Evolutionary conservation across 23 red algal genomes (phyloP).

Genomic region (Gracilariopsis chorda): DNA sequence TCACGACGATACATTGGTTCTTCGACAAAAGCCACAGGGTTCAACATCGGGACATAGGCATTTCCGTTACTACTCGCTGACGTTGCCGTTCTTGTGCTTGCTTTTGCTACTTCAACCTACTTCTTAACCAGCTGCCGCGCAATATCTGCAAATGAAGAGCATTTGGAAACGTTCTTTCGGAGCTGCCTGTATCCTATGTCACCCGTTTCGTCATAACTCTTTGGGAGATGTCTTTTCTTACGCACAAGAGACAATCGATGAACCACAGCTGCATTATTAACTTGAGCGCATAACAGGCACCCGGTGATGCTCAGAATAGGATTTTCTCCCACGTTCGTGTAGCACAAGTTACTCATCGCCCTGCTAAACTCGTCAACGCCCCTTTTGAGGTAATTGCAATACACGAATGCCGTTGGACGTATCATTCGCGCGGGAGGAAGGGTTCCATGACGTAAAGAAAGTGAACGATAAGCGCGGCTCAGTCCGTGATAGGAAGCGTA

Average conservation of each 20-base stretch:
- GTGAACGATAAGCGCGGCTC: background rate
- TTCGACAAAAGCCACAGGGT: background rate
- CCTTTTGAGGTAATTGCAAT: background rate
- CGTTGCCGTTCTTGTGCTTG: background rate
- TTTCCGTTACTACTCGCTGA: background rate
- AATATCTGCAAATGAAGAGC: slow-evolving; percentile 7
- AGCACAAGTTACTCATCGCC: background rate
- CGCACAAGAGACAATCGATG: background rate
- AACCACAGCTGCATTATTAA: slow-evolving; percentile 1
- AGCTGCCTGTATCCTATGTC: background rate
- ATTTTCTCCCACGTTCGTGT: slow-evolving; percentile 1
- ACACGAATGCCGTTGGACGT: background rate
- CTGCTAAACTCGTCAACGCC: slow-evolving; percentile 11
- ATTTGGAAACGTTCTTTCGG: background rate
- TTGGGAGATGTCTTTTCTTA: background rate
- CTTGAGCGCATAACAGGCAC: background rate
- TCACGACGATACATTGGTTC: background rate
- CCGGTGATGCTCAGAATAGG: background rate
- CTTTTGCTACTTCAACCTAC: background rate
- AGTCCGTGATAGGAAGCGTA: background rate
- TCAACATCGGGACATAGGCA: background rate
- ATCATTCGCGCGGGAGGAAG: slow-evolving; percentile 11
- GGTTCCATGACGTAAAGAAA: background rate
- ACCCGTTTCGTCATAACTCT: background rate
- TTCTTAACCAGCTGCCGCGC: slow-evolving; percentile 11